Conservation (phyloP, 2,329 filamentous ascomycete genomes). For the Falciphora oryzae region DNA sequence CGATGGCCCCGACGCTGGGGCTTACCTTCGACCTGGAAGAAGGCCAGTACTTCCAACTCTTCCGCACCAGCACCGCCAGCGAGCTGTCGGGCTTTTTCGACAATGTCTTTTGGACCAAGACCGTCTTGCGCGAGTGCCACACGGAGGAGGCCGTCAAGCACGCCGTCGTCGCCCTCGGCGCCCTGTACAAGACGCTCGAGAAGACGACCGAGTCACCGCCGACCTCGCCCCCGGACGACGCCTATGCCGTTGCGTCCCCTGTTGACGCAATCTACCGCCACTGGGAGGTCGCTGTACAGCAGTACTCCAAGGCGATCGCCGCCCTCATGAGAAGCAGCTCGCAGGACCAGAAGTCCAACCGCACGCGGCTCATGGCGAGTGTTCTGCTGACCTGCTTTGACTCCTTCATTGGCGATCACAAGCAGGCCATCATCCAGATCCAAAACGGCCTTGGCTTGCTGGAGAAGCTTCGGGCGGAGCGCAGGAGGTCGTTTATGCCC, state of each 20-base stretch:
- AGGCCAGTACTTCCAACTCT: conserved; percentile 56
- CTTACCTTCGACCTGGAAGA: conserved; percentile 48
- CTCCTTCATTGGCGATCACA: conserved; percentile 59
- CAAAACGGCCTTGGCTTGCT: conserved; percentile 51
- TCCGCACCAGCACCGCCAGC: conserved; percentile 53
- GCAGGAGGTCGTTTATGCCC: conserved; percentile 32
- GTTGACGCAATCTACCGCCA: conserved; percentile 35
- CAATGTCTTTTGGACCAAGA: conserved; percentile 57
- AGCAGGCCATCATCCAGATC: conserved; percentile 55
- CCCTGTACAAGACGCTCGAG: conserved; percentile 61
- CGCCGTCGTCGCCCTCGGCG: conserved; percentile 60
- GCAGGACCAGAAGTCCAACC: conserved; percentile 39
- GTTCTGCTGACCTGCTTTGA: conserved; percentile 64
- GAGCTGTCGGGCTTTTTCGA: conserved; percentile 64
- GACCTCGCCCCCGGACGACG: conserved; percentile 28
- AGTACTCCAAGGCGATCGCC: conserved; percentile 53
- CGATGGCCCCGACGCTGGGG: conserved; percentile 28
- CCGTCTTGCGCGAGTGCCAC: conserved; percentile 59
- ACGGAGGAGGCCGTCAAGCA: conserved; percentile 56
- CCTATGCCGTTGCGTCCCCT: neutral
- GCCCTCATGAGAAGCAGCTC: conserved; percentile 40
- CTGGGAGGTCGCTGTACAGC: conserved; percentile 53
- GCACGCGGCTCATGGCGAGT: conserved; percentile 56
- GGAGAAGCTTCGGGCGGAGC: conserved; percentile 44
- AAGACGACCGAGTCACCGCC: conserved; percentile 47